These are phyloP conservation scores for Paramarasmius palmivorus DNA, from an alignment of 1,284 basidiomycete genomes.

Conservation along the genomic window DNA sequence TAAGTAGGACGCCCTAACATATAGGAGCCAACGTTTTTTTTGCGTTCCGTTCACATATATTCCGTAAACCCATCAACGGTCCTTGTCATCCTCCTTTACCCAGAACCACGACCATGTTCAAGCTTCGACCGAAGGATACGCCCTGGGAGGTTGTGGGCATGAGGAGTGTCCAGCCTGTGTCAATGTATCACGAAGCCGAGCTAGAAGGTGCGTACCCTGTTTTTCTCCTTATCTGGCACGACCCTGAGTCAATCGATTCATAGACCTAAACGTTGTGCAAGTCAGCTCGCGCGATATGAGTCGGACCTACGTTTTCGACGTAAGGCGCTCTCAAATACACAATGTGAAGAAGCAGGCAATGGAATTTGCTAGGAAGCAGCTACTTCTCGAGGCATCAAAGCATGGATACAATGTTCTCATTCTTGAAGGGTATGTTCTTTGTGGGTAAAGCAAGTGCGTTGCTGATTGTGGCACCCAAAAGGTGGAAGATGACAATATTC, in stretches of 20 bases:
- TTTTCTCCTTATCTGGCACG: not conserved
- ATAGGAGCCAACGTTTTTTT: not conserved
- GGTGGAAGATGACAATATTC: constrained; percentile 68
- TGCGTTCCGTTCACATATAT: not conserved
- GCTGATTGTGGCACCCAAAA: constrained; percentile 28
- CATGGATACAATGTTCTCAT: constrained; percentile 65
- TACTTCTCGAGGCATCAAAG: constrained; percentile 55
- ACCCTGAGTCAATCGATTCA: not conserved
- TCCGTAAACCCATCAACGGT: not conserved
- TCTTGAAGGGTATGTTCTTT: constrained; percentile 57
- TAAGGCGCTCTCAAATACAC: constrained; percentile 41
- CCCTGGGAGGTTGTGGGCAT: constrained; percentile 79
- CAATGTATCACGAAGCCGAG: constrained; percentile 64
- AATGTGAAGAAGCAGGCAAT: constrained; percentile 52
- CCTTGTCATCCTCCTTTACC: not conserved
- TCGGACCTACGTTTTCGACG: constrained; percentile 66
- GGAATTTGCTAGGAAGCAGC: constrained; percentile 60
- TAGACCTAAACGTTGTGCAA: constrained; percentile 62
- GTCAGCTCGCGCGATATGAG: constrained; percentile 52
- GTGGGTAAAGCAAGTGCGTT: constrained; percentile 4
- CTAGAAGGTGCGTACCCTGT: constrained; percentile 31
- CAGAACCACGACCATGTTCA: constrained; percentile 29
- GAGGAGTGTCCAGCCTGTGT: constrained; percentile 61
- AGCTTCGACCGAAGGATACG: constrained; percentile 51
- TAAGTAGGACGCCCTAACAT: not conserved